Evolutionary conservation across 1,284 basidiomycete species (phyloP), one percentile per base, ranked within the genome.

Genomic region (Apiotrichum gamsii): DNA sequence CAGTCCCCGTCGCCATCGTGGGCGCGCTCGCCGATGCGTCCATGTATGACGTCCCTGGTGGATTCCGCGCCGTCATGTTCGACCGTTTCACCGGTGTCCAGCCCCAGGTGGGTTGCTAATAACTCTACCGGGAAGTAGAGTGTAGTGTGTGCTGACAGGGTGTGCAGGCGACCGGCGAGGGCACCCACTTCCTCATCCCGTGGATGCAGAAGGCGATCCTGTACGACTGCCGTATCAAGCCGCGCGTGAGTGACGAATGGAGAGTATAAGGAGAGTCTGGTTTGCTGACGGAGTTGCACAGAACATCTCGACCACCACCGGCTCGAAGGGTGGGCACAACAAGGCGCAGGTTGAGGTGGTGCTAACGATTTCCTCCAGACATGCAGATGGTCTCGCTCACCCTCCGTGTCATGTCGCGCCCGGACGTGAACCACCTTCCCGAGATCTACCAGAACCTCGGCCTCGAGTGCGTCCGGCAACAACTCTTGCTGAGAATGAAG

Each of bases 371-470:
- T n/a, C 25, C 25, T 28, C 25, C 25, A 28, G 77, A 97, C 72
- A 76, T 98, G 74, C 94, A 98, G 75, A 97, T 97, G 90, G 87
- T 95, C 47, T 87, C 91, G 33, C 83, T 99, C 49, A 97, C 94
- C 2, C 81, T 98, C 40, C 87, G 95, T 62, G 94, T 98, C 39
- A 82, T 99, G 61, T 95, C 90, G 29, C 79, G 91, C 49, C 95
- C 94, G 19, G 91, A 97, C 73, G 81, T 87, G 34, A 76, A 82
- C 44, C 87, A 94, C 69, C 79, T 99, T 20, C 71, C 94, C 28
- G 87, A 83, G 75, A 96, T 99, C 67, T 99, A 98, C 78, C 90
- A 95, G 74, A 84, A 80, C 58, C 79, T 98, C 40, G 94, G 94
- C 44, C 74, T 86, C 70, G 95, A 98, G 67, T 70, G 57, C 49